Base-by-base conservation (phyloP, 2,329 filamentous ascomycete genomes). In the Verticillium isaacii region DNA sequence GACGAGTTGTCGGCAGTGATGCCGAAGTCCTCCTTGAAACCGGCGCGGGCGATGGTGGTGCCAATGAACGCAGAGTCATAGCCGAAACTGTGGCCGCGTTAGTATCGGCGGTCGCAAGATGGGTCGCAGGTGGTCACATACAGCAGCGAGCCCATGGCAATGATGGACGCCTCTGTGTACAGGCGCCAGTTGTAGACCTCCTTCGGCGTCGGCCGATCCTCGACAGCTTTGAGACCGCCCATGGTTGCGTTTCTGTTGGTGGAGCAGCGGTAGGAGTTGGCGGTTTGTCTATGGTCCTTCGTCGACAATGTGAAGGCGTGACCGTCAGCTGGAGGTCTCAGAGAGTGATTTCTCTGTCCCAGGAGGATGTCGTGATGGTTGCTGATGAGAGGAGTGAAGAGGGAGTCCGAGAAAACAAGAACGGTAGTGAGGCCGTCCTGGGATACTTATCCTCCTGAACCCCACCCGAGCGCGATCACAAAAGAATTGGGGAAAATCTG, bases 31-130 rank as follows among this genome's bases (percentile, higher is more conserved):
- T 69, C 65, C 65, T 77, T 74, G 72, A 85, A 85, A 62, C 75
- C 78, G 19, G 73, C 65, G 32, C 78, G 80, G 2, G 80, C 75
- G 60, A 85, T 84, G 0, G 82, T 85, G 0, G 80, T 83, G 3
- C 82, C 82, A 25, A 85, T 78, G 69, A 85, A 84, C 15, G 81
- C 80, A 3, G 77, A 79, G 65, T 84, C 82, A 66, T 85, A 83
- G 15, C 82, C 81, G 63, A 83, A 83, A 5, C 78, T 79, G 29
- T 19, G 39, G 14, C 25, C 12, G 25, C 15, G 54, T 56, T 19
- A 68, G 57, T 57, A 14, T 32, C 19, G 9, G 19, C 4, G 62
- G 17, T 15, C 8, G 34, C 37, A 32, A 19, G 25, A 3, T 2
- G 62, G 36, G 32, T 17, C 17, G 14, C 17, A 19, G 2, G 34